Base-by-base conservation (phyloP, 1,139 yeast genomes). In the Geotrichum australiense region DNA sequence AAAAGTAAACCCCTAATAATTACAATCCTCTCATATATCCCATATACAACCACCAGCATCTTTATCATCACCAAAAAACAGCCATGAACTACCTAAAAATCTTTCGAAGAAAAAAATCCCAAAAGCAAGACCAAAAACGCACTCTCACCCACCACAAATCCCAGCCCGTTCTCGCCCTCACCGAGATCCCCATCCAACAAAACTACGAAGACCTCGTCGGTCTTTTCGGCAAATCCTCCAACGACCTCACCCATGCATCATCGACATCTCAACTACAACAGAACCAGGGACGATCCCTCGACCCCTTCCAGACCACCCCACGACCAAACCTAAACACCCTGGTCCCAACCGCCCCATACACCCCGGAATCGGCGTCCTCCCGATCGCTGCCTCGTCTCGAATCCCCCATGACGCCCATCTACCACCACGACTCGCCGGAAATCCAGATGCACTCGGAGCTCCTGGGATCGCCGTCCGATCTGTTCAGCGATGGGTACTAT, bases 151-250 rank as follows among this genome's bases (percentile, higher is more conserved):
- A n/a, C n/a, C n/a, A n/a, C n/a, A n/a, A n/a, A n/a, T n/a, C n/a
- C n/a, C n/a, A n/a, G n/a, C n/a, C n/a, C n/a, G 25, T 21, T 16
- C 7, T 29, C 14, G 5, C 19, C 5, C n/a, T 29, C 6, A 19
- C 32, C 21, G 32, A 29, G 6, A 29, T 29, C 18, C n/a, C 14
- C 14, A 8, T 29, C 21, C 14, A 29, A 16, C 32, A 29, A 29
- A 29, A n/a, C 21, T 29, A 29, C 12, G 32, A 29, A 14, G 32
- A 29, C n/a, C 21, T 29, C 10, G 32, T 29, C 18, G 32, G 12
- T 15, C 18, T 29, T 8, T 29, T 29, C 21, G 20, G n/a, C 29
- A 26, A 26, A 5, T 26, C 12, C 29, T 15, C 12, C 5, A 11
- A 5, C 29, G 12, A 26, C 12, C 29, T n/a, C 7, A 11, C 7